phyloP scores from a whole-genome alignment of 352 stramenopile genomes.

The Globisporangium yorkense region DNA sequence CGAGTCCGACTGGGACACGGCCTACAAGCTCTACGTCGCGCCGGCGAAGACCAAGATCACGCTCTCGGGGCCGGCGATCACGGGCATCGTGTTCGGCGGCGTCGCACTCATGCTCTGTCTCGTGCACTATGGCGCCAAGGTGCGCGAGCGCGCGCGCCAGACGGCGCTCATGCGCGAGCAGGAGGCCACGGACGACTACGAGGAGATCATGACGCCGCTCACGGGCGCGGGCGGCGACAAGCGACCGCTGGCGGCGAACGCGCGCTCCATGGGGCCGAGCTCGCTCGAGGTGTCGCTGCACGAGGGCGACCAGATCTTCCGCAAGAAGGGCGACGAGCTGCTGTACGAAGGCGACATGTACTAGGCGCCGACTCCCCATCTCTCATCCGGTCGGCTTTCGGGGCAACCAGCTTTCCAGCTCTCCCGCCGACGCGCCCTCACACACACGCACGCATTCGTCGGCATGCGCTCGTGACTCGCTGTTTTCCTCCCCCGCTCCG shows the following conservation, averaged over 20 bases:
- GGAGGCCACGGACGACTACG: slow-evolving; percentile 85
- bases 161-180: slow-evolving; percentile 85
- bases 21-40: slow-evolving; percentile 66
- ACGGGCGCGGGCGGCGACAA: slow-evolving; percentile 60
- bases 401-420: neutral
- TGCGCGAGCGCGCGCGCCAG: slow-evolving; percentile 70
- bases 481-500: slow-evolving; percentile 2
- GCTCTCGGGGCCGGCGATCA: slow-evolving; percentile 66
- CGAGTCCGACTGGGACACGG: slow-evolving; percentile 64
- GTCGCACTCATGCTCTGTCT: slow-evolving; percentile 76
- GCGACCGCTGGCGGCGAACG: slow-evolving; percentile 38
- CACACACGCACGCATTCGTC: neutral
- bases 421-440: neutral
- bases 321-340: slow-evolving; percentile 75
- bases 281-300: slow-evolving; percentile 79
- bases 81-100: slow-evolving; percentile 74
- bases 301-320: slow-evolving; percentile 87
- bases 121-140: slow-evolving; percentile 82
- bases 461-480: neutral
- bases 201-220: slow-evolving; percentile 88
- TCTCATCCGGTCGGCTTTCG: neutral
- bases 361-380: slow-evolving; percentile 22
- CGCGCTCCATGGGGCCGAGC: slow-evolving; percentile 56
- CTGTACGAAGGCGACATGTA: slow-evolving; percentile 89
- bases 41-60: slow-evolving; percentile 36